A percentile compares a stretch with the other conserved stretches of the same genome.
These are phyloP conservation scores for Ascosphaera aggregata DNA, from an alignment of 2,329 filamentous ascomycete genomes.

Conservation along the genomic window DNA sequence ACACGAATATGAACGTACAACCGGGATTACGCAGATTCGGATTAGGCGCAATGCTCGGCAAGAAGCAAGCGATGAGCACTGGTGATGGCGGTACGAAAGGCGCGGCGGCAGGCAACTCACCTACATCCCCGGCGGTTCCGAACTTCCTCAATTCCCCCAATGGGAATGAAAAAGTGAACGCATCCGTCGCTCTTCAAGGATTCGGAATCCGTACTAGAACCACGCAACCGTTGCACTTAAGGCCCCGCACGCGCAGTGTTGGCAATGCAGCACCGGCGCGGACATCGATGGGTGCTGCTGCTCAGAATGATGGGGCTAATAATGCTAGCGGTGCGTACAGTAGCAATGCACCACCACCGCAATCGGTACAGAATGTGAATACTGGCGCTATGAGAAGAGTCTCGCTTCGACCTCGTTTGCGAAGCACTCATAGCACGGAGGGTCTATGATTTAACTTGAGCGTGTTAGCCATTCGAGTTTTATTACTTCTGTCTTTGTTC, in stretches of 20 bases:
- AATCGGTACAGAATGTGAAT: background rate
- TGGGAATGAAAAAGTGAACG: background rate
- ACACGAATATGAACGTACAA: slow-evolving; percentile 16
- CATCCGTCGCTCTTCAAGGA: background rate
- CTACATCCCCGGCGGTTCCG: slow-evolving; percentile 1
- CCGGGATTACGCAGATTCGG: slow-evolving; percentile 19
- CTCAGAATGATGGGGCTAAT: background rate
- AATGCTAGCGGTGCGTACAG: background rate
- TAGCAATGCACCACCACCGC: too few species aligned
- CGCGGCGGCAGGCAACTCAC: background rate
- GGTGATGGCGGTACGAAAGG: background rate
- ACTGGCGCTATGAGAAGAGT: background rate
- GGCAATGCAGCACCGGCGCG: background rate
- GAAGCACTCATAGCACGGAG: background rate
- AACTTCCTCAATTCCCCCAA: slow-evolving; percentile 4
- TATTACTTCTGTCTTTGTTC: background rate
- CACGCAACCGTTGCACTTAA: background rate
- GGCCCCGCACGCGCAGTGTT: background rate
- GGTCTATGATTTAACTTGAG: too few species aligned
- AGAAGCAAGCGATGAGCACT: background rate
- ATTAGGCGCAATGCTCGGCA: slow-evolving; percentile 4
- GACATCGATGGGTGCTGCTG: too few species aligned
- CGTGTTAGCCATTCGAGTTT: background rate
- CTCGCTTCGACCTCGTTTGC: background rate
- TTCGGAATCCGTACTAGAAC: background rate